These are phyloP conservation scores for Penicillium crustosum DNA, from an alignment of 2,329 filamentous ascomycete species.

Conservation along the genomic window DNA sequence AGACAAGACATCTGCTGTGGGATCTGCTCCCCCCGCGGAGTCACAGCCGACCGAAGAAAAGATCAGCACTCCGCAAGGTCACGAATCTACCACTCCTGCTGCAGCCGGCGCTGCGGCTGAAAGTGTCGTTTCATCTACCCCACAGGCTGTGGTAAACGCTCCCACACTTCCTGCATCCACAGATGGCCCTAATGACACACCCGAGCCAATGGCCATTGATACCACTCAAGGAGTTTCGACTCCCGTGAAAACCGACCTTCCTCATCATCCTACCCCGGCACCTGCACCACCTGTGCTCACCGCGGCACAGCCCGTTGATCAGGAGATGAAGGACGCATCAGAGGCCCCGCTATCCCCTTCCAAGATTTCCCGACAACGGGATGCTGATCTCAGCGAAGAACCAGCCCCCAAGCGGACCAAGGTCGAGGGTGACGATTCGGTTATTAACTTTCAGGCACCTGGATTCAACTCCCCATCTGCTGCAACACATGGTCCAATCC, in stretches of 20 bases:
- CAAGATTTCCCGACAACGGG: conserved; percentile 73
- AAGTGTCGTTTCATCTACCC: background rate
- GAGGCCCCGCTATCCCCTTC: conserved; percentile 51
- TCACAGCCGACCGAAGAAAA: conserved; percentile 5
- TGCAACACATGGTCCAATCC: conserved; percentile 15
- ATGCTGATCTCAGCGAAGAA: conserved; percentile 65
- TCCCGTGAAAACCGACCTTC: conserved; percentile 35
- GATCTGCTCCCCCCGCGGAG: conserved; percentile 12
- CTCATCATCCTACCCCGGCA: conserved; percentile 35
- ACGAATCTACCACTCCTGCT: conserved; percentile 5
- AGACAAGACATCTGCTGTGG: conserved; percentile 12
- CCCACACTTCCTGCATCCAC: conserved; percentile 1
- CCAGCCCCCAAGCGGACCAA: conserved; percentile 79
- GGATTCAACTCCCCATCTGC: conserved; percentile 42
- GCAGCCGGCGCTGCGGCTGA: background rate
- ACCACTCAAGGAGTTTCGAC: conserved; percentile 17
- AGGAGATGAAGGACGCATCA: conserved; percentile 57
- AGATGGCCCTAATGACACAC: conserved; percentile 10
- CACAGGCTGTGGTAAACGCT: background rate
- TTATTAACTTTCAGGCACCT: conserved; percentile 49
- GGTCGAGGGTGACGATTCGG: conserved; percentile 58
- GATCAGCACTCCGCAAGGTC: background rate
- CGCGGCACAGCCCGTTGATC: conserved; percentile 38
- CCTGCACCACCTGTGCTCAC: conserved; percentile 14
- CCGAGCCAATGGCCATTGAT: conserved; percentile 24